Evolutionary conservation across 1,284 basidiomycete species (phyloP).

Genomic region (Porodaedalea pini): DNA sequence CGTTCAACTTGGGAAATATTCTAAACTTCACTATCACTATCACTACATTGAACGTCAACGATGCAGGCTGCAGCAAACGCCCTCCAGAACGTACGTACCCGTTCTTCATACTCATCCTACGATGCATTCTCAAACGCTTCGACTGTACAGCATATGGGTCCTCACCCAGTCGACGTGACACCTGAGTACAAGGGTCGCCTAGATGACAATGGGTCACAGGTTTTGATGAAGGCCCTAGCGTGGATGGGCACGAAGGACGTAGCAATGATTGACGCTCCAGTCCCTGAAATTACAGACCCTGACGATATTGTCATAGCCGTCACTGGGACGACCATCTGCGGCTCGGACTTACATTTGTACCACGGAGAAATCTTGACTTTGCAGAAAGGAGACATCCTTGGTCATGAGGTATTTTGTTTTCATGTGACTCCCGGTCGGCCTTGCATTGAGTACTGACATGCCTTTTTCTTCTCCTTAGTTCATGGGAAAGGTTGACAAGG

Average conservation of each 20-base stretch:
- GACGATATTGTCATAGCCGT: constrained; percentile 67
- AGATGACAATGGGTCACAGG: constrained; percentile 44
- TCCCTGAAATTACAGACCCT: constrained; percentile 64
- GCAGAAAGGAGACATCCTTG: constrained; percentile 67
- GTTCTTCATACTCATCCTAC: not conserved
- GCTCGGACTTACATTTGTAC: constrained; percentile 65
- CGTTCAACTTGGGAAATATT: too few relatives aligned
- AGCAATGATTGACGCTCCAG: constrained; percentile 43
- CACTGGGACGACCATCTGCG: constrained; percentile 70
- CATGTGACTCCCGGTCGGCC: not conserved
- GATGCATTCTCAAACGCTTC: not conserved
- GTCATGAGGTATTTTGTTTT: constrained; percentile 51
- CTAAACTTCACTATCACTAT: too few relatives aligned
- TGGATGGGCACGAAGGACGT: constrained; percentile 62
- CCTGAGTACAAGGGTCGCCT: constrained; percentile 48
- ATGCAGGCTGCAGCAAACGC: constrained; percentile 38
- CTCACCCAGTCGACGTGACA: constrained; percentile 40
- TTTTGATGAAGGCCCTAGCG: constrained; percentile 56
- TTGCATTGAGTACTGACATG: too few relatives aligned
- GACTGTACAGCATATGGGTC: constrained; percentile 36
- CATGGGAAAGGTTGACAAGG: constrained; percentile 65
- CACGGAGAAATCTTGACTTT: constrained; percentile 64
- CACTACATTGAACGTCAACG: not conserved
- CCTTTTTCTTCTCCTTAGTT: constrained; percentile 42
- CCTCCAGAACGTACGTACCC: constrained; percentile 32